Evolutionary conservation across 23 red algal species (phyloP), one percentile per base, ranked within the genome.

Genomic region (Agarophyton chilense): DNA sequence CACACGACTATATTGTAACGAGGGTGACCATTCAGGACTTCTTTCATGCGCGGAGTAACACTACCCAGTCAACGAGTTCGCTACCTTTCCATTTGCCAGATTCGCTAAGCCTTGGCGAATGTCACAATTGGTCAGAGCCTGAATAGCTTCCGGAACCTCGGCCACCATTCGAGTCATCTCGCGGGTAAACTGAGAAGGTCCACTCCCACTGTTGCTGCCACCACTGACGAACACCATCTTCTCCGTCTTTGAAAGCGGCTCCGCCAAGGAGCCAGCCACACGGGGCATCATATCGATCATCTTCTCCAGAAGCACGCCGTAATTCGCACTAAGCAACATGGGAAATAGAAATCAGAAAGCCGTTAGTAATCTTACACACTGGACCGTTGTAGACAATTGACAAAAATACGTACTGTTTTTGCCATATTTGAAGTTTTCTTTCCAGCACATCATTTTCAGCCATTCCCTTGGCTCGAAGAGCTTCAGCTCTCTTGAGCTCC

Each of bases 201-300:
- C 88, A 52, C 88, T 73, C 18, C 72, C 76, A 54, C 34, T 57
- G 28, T 34, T 58, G 0, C 60, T 39, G 21, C 77, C 77, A 24
- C 75, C 74, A 7, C 63, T 75, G 19, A 91, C 88, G 63, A 91
- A 91, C 76, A 91, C 88, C 61, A 91, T 91, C 76, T 91, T 91
- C 49, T 82, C 88, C 77, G 88, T 91, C 77, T 91, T 91, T 10
- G 88, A 25, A 9, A 91, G 54, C 77, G 88, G 88, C 38, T 60
- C 77, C 10, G 88, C 47, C 26, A 91, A 44, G 21, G 88, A 49
- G 38, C 64, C 42, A 12, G 88, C 88, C 24, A 91, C 88, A 0
- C 42, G 40, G 4, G 88, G 88, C 76, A 91, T 65, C 88, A 73
- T 72, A 25, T 91, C 77, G 34, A 82, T 80, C 75, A 82, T 82